phyloP scores from a whole-genome alignment of 2,329 filamentous ascomycete genomes.

The Trichoderma breve region DNA sequence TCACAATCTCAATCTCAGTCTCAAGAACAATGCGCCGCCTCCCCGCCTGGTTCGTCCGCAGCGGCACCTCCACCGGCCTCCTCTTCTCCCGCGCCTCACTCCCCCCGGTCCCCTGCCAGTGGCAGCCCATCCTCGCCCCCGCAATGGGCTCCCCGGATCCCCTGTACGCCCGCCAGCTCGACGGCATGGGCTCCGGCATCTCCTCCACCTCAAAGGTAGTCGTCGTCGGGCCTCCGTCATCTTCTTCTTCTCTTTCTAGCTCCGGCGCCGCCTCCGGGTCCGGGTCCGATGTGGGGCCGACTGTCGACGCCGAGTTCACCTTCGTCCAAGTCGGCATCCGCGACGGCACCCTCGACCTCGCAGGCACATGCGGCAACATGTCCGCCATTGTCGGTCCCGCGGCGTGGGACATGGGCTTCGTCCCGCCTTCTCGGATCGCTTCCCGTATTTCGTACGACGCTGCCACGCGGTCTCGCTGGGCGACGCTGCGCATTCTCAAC shows the following conservation, averaged over 20 bases:
- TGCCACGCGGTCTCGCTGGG: slow-evolving; percentile 34
- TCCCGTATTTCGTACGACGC: slow-evolving; percentile 24
- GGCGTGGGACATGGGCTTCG: slow-evolving; percentile 34
- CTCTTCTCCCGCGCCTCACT: slow-evolving; percentile 44
- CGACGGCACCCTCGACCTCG: slow-evolving; percentile 59
- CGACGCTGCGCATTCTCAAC: slow-evolving; percentile 62
- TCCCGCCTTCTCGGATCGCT: slow-evolving; percentile 12
- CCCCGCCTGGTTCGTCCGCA: slow-evolving; percentile 49
- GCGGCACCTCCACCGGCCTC: slow-evolving; percentile 67
- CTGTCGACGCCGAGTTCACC: slow-evolving; percentile 66
- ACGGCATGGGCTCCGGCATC: slow-evolving; percentile 68
- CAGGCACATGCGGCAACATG: slow-evolving; percentile 77
- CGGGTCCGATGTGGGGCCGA: background rate
- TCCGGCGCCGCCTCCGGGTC: background rate
- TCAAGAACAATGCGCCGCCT: slow-evolving; percentile 32
- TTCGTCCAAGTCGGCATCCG: slow-evolving; percentile 68
- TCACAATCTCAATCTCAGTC: no score
- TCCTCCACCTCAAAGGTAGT: slow-evolving; percentile 71
- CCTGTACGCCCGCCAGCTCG: slow-evolving; percentile 62
- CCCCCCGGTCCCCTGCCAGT: slow-evolving; percentile 37
- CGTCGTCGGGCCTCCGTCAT: slow-evolving; percentile 54
- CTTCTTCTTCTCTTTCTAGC: background rate
- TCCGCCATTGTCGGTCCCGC: slow-evolving; percentile 61
- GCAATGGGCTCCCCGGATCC: slow-evolving; percentile 65
- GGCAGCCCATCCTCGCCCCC: slow-evolving; percentile 52